Evolutionary conservation across 441 rosid species (phyloP).

Genomic region (Mallotus japonicus): DNA sequence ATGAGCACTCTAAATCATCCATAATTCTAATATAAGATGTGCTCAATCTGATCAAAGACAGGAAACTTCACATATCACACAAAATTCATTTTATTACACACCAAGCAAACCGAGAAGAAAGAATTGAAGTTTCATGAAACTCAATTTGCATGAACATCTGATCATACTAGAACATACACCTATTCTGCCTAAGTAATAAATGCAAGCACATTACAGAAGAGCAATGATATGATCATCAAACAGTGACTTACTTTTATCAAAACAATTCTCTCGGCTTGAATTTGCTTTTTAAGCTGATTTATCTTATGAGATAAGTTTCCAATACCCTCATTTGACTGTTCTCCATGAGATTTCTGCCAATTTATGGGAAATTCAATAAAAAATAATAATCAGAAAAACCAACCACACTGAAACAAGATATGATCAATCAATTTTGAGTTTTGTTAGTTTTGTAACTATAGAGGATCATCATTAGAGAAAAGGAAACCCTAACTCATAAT

Average conservation of each 20-base stretch:
- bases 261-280: conserved; percentile 53
- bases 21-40: no score
- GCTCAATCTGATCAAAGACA: no score
- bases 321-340: conserved; percentile 35
- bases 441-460: background rate
- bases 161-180: background rate
- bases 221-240: background rate
- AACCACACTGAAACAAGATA: background rate
- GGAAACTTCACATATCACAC: no score
- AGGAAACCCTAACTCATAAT: background rate
- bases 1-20: no score
- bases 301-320: conserved; percentile 55
- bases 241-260: conserved; percentile 41
- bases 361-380: background rate
- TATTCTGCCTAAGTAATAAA: background rate
- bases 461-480: background rate
- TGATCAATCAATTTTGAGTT: background rate
- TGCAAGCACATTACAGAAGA: background rate
- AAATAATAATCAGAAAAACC: background rate
- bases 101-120: no score
- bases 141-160: no score
- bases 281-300: conserved; percentile 59
- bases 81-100: no score
- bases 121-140: no score
- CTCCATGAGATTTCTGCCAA: conserved; percentile 48